Evolutionary conservation across 306 rosid species (phyloP), one percentile per base, ranked within the genome.

Genomic region (Vicia villosa): DNA sequence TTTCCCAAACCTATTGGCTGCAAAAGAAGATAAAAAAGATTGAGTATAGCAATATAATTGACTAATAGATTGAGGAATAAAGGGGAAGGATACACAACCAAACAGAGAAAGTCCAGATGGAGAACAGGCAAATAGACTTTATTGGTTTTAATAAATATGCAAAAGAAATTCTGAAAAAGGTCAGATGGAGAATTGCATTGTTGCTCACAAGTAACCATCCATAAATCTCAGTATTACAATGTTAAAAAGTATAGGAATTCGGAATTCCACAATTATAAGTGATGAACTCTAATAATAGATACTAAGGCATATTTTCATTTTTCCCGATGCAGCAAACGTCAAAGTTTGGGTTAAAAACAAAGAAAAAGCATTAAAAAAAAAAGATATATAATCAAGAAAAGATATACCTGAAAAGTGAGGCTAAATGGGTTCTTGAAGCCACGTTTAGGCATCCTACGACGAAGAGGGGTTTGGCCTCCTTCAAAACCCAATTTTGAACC

Each of bases 391-490:
- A 58, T 58, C 26, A 59, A 4, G 8, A 20, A 40, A 17, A 77
- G 72, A 3, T 0, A 46, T 62, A 93, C 98, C 90, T 93, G 98
- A 79, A 93, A 93, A 46, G 96, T 85, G 81, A 90, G 90, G 80
- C 86, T 85, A 46, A 93, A 93, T 4, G 98, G 98, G 70, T 93
- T 88, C 75, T 86, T 86, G 66, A 93, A 93, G 28, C 97, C 98
- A 51, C 96, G 91, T 79, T 93, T 88, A 61, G 98, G 97, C 79
- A 93, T 30, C 69, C 96, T 89, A 52, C 96, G 90, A 10, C 96
- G 97, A 32, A 93, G 87, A 6, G 97, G 98, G 9, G 98, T 93
- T 80, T 93, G 97, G 45, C 98, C 98, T 50, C 98, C 98, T 83
- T 93, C 97, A 41, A 93, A 88, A 34, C 98, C 98, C 15, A 93